Conservation (phyloP, 176 grass and related monocot genomes). For the Aegilops bicornis region DNA sequence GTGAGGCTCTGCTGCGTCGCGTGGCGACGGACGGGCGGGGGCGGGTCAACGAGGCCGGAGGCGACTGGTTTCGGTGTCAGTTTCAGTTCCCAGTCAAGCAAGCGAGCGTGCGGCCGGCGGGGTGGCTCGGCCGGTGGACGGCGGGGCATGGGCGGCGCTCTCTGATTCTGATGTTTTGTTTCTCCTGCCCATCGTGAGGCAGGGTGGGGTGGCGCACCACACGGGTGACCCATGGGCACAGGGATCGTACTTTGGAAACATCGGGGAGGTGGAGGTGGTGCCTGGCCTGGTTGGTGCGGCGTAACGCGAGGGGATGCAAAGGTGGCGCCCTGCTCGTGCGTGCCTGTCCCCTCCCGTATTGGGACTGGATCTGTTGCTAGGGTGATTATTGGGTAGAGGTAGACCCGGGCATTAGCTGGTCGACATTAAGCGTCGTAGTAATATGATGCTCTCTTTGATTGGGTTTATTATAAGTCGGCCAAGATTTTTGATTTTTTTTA, state of each 20-base stretch:
- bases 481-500: too few species aligned
- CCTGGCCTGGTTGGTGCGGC: neutral
- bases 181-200: neutral
- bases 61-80: too few species aligned
- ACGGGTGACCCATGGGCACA: neutral
- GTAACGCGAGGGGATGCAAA: neutral
- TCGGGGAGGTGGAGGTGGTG: too few species aligned
- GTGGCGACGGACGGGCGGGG: neutral
- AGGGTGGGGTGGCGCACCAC: neutral
- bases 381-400: neutral
- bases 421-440: neutral
- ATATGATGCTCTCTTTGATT: too few species aligned
- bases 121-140: neutral
- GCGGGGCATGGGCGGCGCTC: neutral
- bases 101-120: neutral
- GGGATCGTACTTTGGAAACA: neutral
- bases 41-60: conserved; percentile 20
- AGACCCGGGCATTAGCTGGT: neutral
- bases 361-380: neutral
- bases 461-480: too few species aligned
- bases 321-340: neutral
- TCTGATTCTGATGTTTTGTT: neutral
- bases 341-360: neutral
- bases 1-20: neutral
- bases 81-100: neutral